phyloP scores from a whole-genome alignment of 495 filamentous ascomycete genomes.

The Thozetella sp. region DNA sequence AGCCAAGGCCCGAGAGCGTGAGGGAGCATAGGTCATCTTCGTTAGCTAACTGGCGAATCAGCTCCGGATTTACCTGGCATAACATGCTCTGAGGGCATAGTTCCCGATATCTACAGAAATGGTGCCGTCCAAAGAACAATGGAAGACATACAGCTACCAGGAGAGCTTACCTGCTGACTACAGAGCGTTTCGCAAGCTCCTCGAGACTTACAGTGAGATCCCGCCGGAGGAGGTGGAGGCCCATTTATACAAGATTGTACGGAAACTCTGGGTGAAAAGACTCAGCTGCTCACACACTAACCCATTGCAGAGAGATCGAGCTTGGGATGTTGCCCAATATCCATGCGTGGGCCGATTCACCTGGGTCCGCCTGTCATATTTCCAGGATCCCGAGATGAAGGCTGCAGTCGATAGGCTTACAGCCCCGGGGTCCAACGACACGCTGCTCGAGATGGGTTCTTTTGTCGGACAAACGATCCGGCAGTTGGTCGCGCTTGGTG shows the following conservation, averaged over 20 bases:
- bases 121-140: background rate
- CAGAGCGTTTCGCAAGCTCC: conserved; percentile 26
- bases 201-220: conserved; percentile 51
- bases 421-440: conserved; percentile 27
- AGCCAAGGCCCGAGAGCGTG: too few relatives aligned
- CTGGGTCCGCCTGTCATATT: conserved; percentile 48
- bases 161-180: conserved; percentile 27
- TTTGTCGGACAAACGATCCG: conserved; percentile 51
- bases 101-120: background rate
- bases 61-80: too few relatives aligned
- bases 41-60: too few relatives aligned
- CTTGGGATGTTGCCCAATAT: conserved; percentile 47
- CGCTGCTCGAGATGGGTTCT: conserved; percentile 47
- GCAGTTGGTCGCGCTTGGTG: conserved; percentile 42
- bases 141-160: conserved; percentile 13
- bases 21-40: too few relatives aligned
- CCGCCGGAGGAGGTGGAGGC: conserved; percentile 38
- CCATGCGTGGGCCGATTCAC: conserved; percentile 56
- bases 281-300: background rate
- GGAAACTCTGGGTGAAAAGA: conserved; percentile 4
- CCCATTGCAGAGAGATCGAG: conserved; percentile 41
- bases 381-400: conserved; percentile 27
- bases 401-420: conserved; percentile 41
- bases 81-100: too few relatives aligned
- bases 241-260: conserved; percentile 50